These are phyloP conservation scores for Globisporangium barbulae DNA, from an alignment of 352 stramenopile species.

Conservation along the genomic window DNA sequence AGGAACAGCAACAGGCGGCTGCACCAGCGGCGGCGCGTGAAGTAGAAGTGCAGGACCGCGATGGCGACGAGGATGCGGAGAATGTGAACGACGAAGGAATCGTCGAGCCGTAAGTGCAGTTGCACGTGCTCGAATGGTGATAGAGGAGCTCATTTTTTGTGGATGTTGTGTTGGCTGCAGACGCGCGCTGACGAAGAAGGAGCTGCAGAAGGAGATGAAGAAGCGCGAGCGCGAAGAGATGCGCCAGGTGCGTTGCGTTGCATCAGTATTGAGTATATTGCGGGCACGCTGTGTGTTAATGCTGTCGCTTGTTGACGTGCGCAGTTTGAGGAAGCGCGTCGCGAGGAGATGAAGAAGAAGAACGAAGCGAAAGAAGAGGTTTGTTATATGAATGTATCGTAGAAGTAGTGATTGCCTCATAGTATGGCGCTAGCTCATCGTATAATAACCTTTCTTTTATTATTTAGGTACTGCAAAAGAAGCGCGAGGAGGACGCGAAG, in stretches of 20 bases:
- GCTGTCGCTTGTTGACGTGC: background rate
- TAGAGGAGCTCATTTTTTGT: slow-evolving; percentile 4
- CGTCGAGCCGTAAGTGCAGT: slow-evolving; percentile 38
- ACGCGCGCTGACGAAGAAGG: slow-evolving; percentile 66
- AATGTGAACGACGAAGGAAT: slow-evolving; percentile 16
- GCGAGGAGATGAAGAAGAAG: slow-evolving; percentile 53
- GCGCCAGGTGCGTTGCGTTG: slow-evolving; percentile 35
- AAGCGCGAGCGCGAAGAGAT: slow-evolving; percentile 70
- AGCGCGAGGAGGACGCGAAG: slow-evolving; percentile 51
- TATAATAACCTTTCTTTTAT: background rate
- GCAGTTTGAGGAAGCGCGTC: slow-evolving; percentile 69
- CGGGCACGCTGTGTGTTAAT: background rate
- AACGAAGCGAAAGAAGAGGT: slow-evolving; percentile 57
- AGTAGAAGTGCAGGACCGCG: slow-evolving; percentile 10
- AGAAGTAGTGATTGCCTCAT: background rate
- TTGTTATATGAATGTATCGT: background rate
- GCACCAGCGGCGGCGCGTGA: slow-evolving; percentile 11
- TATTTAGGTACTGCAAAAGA: slow-evolving; percentile 40
- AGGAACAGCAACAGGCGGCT: slow-evolving; percentile 19
- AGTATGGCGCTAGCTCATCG: too few relatives aligned
- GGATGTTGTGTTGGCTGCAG: slow-evolving; percentile 13
- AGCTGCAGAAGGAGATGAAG: slow-evolving; percentile 78
- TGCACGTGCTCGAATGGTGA: background rate
- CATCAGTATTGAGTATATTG: slow-evolving; percentile 2
- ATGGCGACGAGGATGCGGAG: slow-evolving; percentile 20